A percentile compares a stretch with the other conserved stretches of the same genome.
Conservation (phyloP, 1,284 basidiomycete genomes). For the Phellopilus nigrolimitatus region DNA sequence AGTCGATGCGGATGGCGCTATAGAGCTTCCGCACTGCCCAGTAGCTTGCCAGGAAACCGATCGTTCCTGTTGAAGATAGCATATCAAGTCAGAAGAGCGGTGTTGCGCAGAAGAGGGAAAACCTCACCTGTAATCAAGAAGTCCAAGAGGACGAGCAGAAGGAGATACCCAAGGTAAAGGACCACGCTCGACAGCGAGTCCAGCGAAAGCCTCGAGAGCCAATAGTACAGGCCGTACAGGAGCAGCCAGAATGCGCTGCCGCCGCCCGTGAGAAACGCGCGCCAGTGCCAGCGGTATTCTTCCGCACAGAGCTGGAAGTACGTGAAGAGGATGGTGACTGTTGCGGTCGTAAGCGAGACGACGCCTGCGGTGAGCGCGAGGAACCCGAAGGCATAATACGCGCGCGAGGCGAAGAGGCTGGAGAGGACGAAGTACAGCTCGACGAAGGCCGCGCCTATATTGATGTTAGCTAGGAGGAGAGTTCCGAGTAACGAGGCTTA, state of each 20-base stretch:
- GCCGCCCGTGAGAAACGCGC: conserved; percentile 91
- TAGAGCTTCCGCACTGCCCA: conserved; percentile 84
- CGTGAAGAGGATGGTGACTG: conserved; percentile 84
- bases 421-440: conserved; percentile 95
- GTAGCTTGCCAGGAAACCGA: conserved; percentile 84
- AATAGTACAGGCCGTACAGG: conserved; percentile 82
- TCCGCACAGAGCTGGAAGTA: conserved; percentile 95
- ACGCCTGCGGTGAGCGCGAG: conserved; percentile 84
- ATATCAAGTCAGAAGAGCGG: conserved; percentile 14
- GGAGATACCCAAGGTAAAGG: conserved; percentile 90
- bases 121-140: conserved; percentile 82
- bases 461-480: conserved; percentile 4
- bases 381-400: conserved; percentile 96
- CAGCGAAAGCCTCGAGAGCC: conserved; percentile 81
- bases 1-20: conserved; percentile 73
- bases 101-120: conserved; percentile 6
- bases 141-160: conserved; percentile 74
- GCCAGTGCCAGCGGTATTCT: conserved; percentile 98
- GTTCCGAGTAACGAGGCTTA: conserved; percentile 27
- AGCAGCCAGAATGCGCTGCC: conserved; percentile 93
- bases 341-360: conserved; percentile 84
- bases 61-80: conserved; percentile 51
- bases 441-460: conserved; percentile 84
- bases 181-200: conserved; percentile 81
- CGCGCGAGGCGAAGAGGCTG: conserved; percentile 88